A percentile compares a stretch with the other conserved stretches of the same genome.
phyloP scores from a whole-genome alignment of 345 rosid species.

The Populus alba region DNA sequence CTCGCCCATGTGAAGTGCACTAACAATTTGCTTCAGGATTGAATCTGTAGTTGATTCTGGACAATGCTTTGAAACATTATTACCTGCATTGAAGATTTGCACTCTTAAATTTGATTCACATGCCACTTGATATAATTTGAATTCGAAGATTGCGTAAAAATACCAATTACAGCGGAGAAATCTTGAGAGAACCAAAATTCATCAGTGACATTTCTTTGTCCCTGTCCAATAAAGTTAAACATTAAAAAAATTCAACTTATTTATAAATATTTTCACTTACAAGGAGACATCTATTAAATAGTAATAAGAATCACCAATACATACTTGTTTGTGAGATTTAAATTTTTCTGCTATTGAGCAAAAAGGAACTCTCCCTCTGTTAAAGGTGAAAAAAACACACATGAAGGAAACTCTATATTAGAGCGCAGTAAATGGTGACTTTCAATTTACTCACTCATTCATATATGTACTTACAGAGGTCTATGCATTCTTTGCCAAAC shows the following conservation, averaged over 20 bases:
- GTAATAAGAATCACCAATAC: neutral
- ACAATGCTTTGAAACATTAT: slow-evolving; percentile 21
- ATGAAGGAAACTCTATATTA: neutral
- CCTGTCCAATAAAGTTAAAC: slow-evolving; percentile 26
- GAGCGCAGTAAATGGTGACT: neutral
- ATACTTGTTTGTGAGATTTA: slow-evolving; percentile 4
- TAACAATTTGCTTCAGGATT: slow-evolving; percentile 49
- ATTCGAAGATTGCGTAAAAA: slow-evolving; percentile 2
- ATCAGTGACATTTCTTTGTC: slow-evolving; percentile 26
- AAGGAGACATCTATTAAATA: neutral
- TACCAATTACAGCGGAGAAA: slow-evolving; percentile 45
- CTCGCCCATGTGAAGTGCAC: slow-evolving; percentile 63
- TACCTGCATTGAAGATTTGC: slow-evolving; percentile 29
- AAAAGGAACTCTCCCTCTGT: slow-evolving; percentile 9
- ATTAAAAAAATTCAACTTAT: no score
- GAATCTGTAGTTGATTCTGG: slow-evolving; percentile 27
- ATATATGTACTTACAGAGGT: slow-evolving; percentile 3
- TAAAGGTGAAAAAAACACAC: neutral
- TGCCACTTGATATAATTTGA: neutral
- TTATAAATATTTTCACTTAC: no score
- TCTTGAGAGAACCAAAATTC: slow-evolving; percentile 29
- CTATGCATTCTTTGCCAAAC: neutral
- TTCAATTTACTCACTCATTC: neutral
- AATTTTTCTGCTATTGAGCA: slow-evolving; percentile 1
- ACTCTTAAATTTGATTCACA: neutral